Percentiles rank a stretch among this genome's conserved stretches.
phyloP scores from a whole-genome alignment of 352 stramenopile species.

The Phytophthora crassamura region DNA sequence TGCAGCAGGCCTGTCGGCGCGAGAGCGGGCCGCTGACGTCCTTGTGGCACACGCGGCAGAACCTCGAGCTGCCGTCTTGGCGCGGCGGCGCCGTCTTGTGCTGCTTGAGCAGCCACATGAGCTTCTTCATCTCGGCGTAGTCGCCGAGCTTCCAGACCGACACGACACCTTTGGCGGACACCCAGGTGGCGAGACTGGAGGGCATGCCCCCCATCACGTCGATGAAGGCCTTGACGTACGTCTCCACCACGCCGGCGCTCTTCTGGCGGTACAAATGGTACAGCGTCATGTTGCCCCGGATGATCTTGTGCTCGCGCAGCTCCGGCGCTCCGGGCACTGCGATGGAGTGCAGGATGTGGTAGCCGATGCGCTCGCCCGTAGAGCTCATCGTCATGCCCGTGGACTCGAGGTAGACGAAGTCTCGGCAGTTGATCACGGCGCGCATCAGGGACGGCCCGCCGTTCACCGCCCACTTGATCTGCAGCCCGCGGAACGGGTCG shows the following conservation, averaged over 20 bases:
- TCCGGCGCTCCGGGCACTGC: constrained; percentile 33
- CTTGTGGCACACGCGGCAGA: constrained; percentile 38
- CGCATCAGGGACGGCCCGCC: constrained; percentile 47
- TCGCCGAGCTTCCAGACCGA: constrained; percentile 46
- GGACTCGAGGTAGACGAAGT: constrained; percentile 61
- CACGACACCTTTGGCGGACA: constrained; percentile 41
- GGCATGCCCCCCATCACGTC: constrained; percentile 48
- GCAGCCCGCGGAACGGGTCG: constrained; percentile 49
- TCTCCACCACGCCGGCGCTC: constrained; percentile 44
- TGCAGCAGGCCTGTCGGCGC: constrained; percentile 25
- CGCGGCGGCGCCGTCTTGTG: constrained; percentile 9
- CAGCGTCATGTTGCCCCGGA: constrained; percentile 58
- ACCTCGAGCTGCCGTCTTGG: constrained; percentile 10
- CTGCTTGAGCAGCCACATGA: constrained; percentile 37
- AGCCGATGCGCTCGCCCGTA: constrained; percentile 50
- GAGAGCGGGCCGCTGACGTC: constrained; percentile 25
- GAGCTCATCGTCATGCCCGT: constrained; percentile 45
- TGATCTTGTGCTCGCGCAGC: constrained; percentile 39
- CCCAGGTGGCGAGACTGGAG: constrained; percentile 29
- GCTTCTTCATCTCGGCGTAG: constrained; percentile 47
- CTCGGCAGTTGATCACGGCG: constrained; percentile 50
- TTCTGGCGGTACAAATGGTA: constrained; percentile 57
- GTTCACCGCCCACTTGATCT: constrained; percentile 61
- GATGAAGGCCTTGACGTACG: constrained; percentile 45
- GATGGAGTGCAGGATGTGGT: constrained; percentile 44